Evolutionary conservation across 208 protist species (phyloP).

Genomic region (Spongospora subterranea): DNA sequence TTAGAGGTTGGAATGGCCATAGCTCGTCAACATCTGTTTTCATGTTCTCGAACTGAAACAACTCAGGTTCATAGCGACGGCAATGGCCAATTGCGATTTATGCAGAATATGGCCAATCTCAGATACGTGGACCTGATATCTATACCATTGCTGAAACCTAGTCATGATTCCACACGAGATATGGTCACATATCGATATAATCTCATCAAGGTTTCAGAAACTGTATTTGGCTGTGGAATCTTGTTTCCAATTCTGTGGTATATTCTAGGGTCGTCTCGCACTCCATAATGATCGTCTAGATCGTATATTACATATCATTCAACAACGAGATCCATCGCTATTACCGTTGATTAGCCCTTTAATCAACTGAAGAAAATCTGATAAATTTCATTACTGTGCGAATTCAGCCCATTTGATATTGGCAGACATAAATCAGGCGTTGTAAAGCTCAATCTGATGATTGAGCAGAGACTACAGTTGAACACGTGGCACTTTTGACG

Average conservation of each 20-base stretch:
- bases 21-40: no score
- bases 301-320: background rate
- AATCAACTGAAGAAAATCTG: no score
- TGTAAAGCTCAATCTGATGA: no score
- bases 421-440: no score
- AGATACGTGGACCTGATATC: slow-evolving; percentile 12
- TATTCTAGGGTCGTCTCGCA: background rate
- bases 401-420: no score
- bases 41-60: background rate
- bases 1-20: background rate
- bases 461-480: no score
- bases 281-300: background rate
- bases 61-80: background rate
- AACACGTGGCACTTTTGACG: no score
- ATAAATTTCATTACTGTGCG: no score
- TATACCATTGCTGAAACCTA: background rate
- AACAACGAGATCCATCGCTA: background rate
- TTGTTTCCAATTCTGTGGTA: background rate
- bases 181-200: slow-evolving; percentile 19
- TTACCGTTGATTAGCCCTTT: background rate
- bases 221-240: background rate
- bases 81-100: background rate
- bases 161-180: background rate
- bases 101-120: slow-evolving; percentile 40
- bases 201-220: background rate